Evolutionary conservation across 108 stramenopile genomes (phyloP), one percentile per base, ranked within the genome.

Genomic region (Skeletonema costatum): DNA sequence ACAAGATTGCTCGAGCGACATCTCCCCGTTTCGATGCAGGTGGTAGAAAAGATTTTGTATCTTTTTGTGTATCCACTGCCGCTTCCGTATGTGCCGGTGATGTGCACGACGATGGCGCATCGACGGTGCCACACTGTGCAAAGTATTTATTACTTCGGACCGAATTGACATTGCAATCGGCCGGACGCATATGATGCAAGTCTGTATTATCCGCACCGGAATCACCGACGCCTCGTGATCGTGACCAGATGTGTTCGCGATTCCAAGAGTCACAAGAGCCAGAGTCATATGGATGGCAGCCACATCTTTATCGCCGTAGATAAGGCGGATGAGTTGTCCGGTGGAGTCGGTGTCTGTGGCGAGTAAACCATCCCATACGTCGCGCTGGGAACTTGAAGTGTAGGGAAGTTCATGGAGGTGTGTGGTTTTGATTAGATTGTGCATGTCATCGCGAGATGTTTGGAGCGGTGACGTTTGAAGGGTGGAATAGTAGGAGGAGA

Each of bases 1-100:
- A 95, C 16, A 95, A 80, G 21, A 91, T 74, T 11, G 92, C 86
- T 39, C 94, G 79, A 6, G 94, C 91, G 50, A 95, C 80, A 68
- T 92, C 91, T 7, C 93, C 93, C 17, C 90, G 80, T 29, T 73
- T 76, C 4, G 68, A 13, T 7, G 44, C 60, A 0, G 90, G 92
- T 10, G 90, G 90, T 51, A 71, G 29, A 58, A 73, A 85, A 5
- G 81, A 63, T 8, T 68, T 50, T 14, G 36, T 31, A 70, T 87
- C 84, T 44, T 19, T 70, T 17, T 64, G 51, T 0, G 89, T 88
- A 60, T 78, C 82, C 19, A 21, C 21, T 3, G 84, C 80, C 1
- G 86, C 85, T 44, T 78, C 82, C 2, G 56, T 32, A 44, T 89
- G 84, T 2, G 82, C 87, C 19, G 84, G 85, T 58, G 66, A 14